These are phyloP conservation scores for Dactylellina parvicollis DNA, from an alignment of 2,329 filamentous ascomycete species.

Conservation along the genomic window DNA sequence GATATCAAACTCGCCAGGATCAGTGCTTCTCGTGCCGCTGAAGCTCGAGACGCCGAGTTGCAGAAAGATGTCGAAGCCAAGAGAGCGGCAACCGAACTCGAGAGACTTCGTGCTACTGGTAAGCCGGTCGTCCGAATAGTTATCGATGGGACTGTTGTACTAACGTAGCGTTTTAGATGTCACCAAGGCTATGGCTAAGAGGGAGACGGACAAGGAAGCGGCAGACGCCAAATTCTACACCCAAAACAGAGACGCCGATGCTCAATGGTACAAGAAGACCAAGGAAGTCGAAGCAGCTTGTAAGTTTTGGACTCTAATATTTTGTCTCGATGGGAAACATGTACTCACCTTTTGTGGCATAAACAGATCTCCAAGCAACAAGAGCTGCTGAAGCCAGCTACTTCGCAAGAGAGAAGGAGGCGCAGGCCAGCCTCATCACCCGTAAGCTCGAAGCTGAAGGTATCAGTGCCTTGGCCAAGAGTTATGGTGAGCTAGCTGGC, in stretches of 20 bases:
- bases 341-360: slow-evolving; percentile 5
- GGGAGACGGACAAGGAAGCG: slow-evolving; percentile 74
- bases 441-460: slow-evolving; percentile 81
- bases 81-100: slow-evolving; percentile 81
- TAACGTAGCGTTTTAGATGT: slow-evolving; percentile 68
- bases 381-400: slow-evolving; percentile 60
- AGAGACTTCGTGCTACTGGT: slow-evolving; percentile 73
- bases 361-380: slow-evolving; percentile 48
- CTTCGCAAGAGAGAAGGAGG: slow-evolving; percentile 65
- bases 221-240: slow-evolving; percentile 69
- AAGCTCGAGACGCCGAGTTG: slow-evolving; percentile 81
- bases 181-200: slow-evolving; percentile 76
- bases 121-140: not conserved
- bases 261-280: slow-evolving; percentile 60
- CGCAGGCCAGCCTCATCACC: slow-evolving; percentile 70
- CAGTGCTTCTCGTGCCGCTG: slow-evolving; percentile 75
- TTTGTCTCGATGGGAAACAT: not conserved
- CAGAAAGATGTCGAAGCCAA: slow-evolving; percentile 80
- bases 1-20: slow-evolving; percentile 81
- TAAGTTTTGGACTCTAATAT: slow-evolving; percentile 31
- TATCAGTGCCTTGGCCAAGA: slow-evolving; percentile 78
- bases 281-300: slow-evolving; percentile 62
- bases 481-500: slow-evolving; percentile 76
- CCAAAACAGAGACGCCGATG: slow-evolving; percentile 45
- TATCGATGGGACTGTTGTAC: not conserved